Conservation (phyloP, 768 basidiomycete genomes). For the Xanthoconium stramineum region DNA sequence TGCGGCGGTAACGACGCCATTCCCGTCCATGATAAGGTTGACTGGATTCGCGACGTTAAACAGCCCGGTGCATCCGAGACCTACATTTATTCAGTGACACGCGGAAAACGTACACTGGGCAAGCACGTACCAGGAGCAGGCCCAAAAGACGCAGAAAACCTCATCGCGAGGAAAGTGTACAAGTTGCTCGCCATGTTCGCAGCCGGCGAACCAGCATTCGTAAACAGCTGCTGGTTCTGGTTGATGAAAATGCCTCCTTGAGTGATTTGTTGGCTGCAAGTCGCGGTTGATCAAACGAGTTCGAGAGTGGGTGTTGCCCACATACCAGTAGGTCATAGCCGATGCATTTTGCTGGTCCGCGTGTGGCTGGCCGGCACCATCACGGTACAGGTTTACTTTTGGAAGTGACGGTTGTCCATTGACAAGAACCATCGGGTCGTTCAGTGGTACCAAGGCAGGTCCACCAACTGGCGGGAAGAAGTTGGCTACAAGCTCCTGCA, state of each 20-base stretch:
- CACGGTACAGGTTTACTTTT: constrained; percentile 29
- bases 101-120: not conserved
- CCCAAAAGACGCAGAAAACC: constrained; percentile 23
- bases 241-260: constrained; percentile 25
- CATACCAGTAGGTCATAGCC: constrained; percentile 20
- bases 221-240: constrained; percentile 19
- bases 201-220: constrained; percentile 21
- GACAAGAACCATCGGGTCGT: constrained; percentile 26
- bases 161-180: constrained; percentile 30
- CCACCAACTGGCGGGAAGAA: constrained; percentile 25
- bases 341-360: constrained; percentile 25
- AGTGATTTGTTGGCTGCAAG: constrained; percentile 18
- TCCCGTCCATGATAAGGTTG: constrained; percentile 22
- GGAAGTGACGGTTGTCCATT: constrained; percentile 21
- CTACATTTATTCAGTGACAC: constrained; percentile 9
- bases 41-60: constrained; percentile 26
- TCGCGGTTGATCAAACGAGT: not conserved
- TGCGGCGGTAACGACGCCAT: constrained; percentile 26
- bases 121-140: constrained; percentile 21
- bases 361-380: constrained; percentile 25
- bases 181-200: constrained; percentile 18
- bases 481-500: constrained; percentile 22
- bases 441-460: constrained; percentile 24
- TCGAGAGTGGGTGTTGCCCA: not conserved
- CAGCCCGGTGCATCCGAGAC: constrained; percentile 21